Percentiles rank a stretch among this genome's conserved stretches.
phyloP scores from a whole-genome alignment of 2,329 filamentous ascomycete species.

The Monosporascus sp. region DNA sequence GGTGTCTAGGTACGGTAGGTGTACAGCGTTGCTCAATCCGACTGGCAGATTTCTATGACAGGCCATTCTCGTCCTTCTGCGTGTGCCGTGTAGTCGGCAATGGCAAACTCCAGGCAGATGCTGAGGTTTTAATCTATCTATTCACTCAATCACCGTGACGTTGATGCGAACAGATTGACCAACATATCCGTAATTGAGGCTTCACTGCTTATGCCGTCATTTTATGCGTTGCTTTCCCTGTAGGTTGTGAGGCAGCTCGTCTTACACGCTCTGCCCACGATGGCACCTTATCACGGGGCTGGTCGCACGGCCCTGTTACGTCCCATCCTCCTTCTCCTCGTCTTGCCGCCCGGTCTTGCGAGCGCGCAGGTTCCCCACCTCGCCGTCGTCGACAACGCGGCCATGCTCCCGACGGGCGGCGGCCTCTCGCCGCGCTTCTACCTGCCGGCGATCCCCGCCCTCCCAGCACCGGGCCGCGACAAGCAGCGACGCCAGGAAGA shows the following conservation, averaged over 20 bases:
- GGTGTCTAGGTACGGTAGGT: background rate
- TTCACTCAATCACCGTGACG: background rate
- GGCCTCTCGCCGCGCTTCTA: background rate
- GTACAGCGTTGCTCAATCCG: background rate
- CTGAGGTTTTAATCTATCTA: too few relatives aligned
- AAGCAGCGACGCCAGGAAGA: background rate
- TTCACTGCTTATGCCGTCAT: background rate
- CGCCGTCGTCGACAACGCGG: background rate
- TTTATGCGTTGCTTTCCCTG: background rate
- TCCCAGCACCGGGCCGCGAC: background rate
- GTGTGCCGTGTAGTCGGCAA: too few relatives aligned
- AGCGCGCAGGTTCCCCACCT: background rate
- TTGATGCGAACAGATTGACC: background rate
- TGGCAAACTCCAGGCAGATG: too few relatives aligned
- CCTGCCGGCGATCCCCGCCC: background rate
- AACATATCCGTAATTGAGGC: background rate
- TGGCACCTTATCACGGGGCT: background rate
- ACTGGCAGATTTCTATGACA: background rate
- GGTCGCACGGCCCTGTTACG: background rate
- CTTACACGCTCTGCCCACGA: background rate
- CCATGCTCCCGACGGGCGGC: background rate
- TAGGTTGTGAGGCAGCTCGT: background rate
- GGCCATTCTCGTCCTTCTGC: background rate
- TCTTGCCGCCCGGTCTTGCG: background rate
- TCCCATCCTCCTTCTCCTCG: background rate